Evolutionary conservation across 805 yeast species (phyloP), one percentile per base, ranked within the genome.

Genomic region (Wickerhamiella azymoides): DNA sequence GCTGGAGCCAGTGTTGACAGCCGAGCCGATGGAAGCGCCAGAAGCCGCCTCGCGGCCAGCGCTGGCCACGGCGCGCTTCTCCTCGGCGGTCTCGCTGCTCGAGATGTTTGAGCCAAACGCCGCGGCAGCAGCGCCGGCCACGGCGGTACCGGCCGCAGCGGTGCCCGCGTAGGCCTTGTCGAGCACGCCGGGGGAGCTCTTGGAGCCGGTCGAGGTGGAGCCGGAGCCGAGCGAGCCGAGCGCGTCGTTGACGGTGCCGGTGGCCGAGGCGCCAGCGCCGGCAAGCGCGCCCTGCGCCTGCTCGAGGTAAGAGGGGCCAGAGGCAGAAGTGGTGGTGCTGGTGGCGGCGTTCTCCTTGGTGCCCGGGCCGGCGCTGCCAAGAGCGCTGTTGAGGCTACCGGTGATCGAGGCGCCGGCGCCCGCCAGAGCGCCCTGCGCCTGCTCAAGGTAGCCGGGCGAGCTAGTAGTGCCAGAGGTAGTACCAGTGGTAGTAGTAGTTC

Each of bases 111-210:
- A 30, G 14, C 33, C 33, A 30, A 30, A 30, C 9, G 33, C 33
- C 2, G 33, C 33, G 8, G 33, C 33, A 30, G 33, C 33, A 13
- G 33, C 14, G 14, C 33, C 33, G 5, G 39, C 38, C 24, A 19
- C 44, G 13, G 44, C 24, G 8, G 44, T 32, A 24, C 44, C 43
- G 30, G 43, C 37, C 13, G 28, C 44, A 14, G 44, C 44, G 21
- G 38, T 37, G 10, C 35, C 14, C 10, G 32, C 38, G n/a, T 27
- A 32, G 33, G 44, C 44, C 17, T 33, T 41, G 14, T 30, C 33
- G n/a, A 30, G 33, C 9, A 11, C 11, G 26, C 30, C 14, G 24
- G 24, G 24, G 17, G 8, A 5, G 27, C 16, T 13, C 18, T 3
- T 17, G 19, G 18, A 16, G 10, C 10, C 9, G n/a, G 24, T n/a